Evolutionary conservation across 148 eudicot species (phyloP).

Genomic region (Tetragonia tetragonoides): DNA sequence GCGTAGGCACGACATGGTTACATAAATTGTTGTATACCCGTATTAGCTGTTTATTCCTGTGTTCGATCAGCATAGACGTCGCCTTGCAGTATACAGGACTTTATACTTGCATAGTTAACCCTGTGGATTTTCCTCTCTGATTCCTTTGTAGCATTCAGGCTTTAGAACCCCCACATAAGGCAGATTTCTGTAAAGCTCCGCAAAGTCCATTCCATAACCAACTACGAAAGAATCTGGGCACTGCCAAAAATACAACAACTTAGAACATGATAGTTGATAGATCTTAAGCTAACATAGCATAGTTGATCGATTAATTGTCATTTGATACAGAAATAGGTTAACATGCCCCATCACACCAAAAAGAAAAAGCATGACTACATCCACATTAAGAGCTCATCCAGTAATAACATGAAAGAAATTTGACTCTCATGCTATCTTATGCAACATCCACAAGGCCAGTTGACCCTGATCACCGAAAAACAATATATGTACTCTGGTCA

Average conservation of each 20-base stretch:
- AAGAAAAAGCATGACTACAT: no score
- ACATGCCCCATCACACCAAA: no score
- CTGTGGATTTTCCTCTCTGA: neutral
- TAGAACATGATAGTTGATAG: neutral
- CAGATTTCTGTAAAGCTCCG: conserved; percentile 78
- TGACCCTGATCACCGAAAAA: neutral
- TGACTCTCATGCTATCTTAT: neutral
- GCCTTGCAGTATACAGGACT: neutral
- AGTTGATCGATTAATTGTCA: no score
- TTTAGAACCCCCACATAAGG: conserved; percentile 84
- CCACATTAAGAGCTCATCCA: no score
- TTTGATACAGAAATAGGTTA: no score
- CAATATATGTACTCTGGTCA: neutral
- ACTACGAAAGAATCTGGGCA: conserved; percentile 81
- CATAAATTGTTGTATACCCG: neutral
- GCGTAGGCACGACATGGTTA: neutral
- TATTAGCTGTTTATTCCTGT: neutral
- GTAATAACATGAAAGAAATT: no score
- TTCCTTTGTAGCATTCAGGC: conserved; percentile 63
- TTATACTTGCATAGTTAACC: neutral
- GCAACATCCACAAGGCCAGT: neutral
- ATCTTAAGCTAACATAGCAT: neutral
- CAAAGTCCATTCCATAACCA: conserved; percentile 87
- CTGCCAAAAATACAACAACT: conserved; percentile 39
- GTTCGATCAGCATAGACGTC: neutral